Percentiles rank a stretch among this genome's conserved stretches.
phyloP scores from a whole-genome alignment of 371 early-diverging fungal species.

The Dinochytrium kinnereticum region DNA sequence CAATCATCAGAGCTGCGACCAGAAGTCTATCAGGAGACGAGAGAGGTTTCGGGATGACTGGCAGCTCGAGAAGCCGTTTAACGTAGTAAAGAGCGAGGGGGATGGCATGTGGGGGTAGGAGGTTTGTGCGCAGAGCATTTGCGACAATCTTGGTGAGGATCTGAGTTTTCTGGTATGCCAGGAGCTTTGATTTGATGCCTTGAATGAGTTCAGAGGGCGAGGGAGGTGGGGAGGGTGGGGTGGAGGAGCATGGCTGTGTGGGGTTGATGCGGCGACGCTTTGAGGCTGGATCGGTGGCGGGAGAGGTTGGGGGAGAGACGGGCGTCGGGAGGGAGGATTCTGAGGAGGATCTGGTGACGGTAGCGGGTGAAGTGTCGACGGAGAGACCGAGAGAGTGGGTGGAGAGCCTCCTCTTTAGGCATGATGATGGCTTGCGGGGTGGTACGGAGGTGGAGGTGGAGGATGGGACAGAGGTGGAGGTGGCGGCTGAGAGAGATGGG shows the following conservation, averaged over 20 bases:
- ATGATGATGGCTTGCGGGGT: not conserved
- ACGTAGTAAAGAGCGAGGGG: slow-evolving; percentile 7
- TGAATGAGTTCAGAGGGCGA: not conserved
- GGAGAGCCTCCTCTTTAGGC: not conserved
- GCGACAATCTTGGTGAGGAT: not conserved
- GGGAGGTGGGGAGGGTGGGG: not conserved
- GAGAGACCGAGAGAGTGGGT: not conserved
- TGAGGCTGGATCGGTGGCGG: not conserved
- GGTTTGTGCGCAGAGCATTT: not conserved
- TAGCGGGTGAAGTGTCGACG: not conserved
- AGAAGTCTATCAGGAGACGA: not conserved
- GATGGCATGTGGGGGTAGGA: not conserved
- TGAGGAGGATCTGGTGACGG: not conserved
- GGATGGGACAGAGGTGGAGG: not conserved
- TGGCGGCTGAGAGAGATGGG: not conserved
- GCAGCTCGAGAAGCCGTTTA: not conserved
- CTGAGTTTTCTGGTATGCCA: not conserved
- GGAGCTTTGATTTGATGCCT: not conserved
- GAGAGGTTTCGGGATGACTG: not conserved
- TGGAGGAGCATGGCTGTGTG: not conserved
- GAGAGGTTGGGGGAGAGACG: not conserved
- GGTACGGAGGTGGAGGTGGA: not conserved
- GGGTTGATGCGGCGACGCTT: not conserved
- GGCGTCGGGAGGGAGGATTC: not conserved
- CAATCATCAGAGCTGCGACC: slow-evolving; percentile 5